phyloP scores from a whole-genome alignment of 2,329 filamentous ascomycete species.

The Dactylellina sp. region DNA sequence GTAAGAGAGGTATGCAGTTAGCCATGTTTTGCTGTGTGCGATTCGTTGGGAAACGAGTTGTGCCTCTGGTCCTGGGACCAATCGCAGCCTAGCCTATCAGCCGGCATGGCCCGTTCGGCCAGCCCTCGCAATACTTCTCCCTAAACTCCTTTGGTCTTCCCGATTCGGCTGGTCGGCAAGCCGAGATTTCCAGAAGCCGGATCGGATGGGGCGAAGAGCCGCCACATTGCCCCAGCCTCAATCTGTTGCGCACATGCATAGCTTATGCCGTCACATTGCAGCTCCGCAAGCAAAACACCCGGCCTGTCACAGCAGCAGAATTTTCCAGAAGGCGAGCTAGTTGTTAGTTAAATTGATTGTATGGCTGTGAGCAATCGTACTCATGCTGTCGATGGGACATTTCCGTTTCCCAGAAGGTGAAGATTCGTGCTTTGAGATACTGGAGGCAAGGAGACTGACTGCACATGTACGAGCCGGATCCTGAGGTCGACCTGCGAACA shows the following conservation, averaged over 20 bases:
- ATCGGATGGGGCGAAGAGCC: neutral
- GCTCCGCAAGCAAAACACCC: neutral
- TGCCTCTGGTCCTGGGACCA: conserved; percentile 16
- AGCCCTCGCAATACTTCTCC: conserved; percentile 23
- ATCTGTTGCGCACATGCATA: neutral
- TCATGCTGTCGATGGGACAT: too few relatives aligned
- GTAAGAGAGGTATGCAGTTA: conserved; percentile 26
- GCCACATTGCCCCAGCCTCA: conserved; percentile 38
- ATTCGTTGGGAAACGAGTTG: conserved; percentile 14
- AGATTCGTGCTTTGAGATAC: too few relatives aligned
- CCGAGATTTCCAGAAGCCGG: conserved; percentile 41
- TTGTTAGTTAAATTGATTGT: too few relatives aligned
- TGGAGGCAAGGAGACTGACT: too few relatives aligned
- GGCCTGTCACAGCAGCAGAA: neutral
- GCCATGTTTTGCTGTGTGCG: conserved; percentile 1
- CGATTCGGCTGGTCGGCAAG: conserved; percentile 39
- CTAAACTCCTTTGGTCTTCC: conserved; percentile 7
- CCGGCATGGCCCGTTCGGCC: conserved; percentile 22
- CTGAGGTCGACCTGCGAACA: too few relatives aligned
- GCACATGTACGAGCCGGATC: too few relatives aligned
- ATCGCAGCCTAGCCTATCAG: conserved; percentile 16
- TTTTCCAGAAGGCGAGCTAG: neutral
- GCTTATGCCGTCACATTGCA: neutral
- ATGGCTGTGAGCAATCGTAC: too few relatives aligned
- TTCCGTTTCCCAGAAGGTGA: too few relatives aligned